Evolutionary conservation across 306 rosid genomes (phyloP).

Genomic region (Betula pendula): DNA sequence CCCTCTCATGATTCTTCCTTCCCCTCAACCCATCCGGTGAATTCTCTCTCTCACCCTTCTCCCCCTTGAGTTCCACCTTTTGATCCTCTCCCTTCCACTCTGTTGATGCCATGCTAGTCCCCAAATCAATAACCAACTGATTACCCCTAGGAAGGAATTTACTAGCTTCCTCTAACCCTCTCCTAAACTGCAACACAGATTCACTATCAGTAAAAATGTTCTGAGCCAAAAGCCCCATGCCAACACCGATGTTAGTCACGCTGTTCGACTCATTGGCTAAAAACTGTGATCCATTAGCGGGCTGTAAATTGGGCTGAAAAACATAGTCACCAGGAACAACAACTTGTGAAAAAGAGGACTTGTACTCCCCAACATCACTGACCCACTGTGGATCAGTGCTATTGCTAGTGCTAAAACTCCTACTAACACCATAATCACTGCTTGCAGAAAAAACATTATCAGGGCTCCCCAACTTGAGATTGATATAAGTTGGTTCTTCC

Average conservation of each 20-base stretch:
- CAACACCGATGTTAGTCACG: not conserved
- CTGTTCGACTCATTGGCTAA: not conserved
- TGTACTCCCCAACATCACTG: not conserved
- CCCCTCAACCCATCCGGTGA: constrained; percentile 26
- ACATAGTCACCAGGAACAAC: not conserved
- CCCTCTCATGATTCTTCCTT: constrained; percentile 52
- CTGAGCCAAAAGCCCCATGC: not conserved
- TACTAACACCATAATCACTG: constrained; percentile 11
- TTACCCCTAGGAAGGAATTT: constrained; percentile 5
- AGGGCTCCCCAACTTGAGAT: constrained; percentile 21
- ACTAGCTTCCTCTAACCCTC: constrained; percentile 16
- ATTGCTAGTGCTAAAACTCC: constrained; percentile 23
- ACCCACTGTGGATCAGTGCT: not conserved
- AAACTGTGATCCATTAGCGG: not conserved
- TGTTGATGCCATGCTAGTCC: not conserved
- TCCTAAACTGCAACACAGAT: constrained; percentile 1
- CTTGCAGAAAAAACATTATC: constrained; percentile 17
- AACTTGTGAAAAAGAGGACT: not conserved
- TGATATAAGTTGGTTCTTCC: not conserved
- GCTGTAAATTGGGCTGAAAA: not conserved
- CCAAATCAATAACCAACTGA: not conserved
- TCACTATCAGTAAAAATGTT: not conserved
- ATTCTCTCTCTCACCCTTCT: constrained; percentile 26
- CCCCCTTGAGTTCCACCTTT: constrained; percentile 15
- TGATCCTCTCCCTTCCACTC: not conserved